Percentiles rank a stretch among this genome's conserved stretches.
Conservation (phyloP, 1,139 yeast species). For the Pichia sp. region DNA sequence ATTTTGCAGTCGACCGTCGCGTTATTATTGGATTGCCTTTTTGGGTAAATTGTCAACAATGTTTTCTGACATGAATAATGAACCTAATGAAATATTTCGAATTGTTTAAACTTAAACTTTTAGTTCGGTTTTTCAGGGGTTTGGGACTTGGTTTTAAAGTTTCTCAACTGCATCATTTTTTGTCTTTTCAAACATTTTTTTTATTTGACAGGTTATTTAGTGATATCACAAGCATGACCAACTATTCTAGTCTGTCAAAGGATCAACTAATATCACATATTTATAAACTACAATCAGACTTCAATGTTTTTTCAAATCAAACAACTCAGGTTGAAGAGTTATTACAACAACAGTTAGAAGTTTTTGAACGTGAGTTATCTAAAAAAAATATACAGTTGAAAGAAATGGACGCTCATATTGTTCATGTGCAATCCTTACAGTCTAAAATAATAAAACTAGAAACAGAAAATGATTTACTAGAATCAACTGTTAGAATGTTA, state of each 20-base stretch:
- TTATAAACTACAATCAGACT: constrained; percentile 20
- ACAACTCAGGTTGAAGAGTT: constrained; percentile 25
- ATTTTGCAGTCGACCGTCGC: background rate
- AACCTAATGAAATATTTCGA: background rate
- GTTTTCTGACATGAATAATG: background rate
- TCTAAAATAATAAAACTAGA: constrained; percentile 15
- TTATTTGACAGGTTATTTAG: background rate
- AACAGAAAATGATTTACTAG: constrained; percentile 22
- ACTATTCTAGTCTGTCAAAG: constrained; percentile 6
- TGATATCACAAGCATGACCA: background rate
- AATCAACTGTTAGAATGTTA: constrained; percentile 18
- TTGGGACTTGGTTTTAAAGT: background rate
- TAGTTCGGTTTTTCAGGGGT: background rate
- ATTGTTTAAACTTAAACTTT: no score
- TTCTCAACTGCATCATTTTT: background rate
- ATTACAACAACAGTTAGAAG: constrained; percentile 21
- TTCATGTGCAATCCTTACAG: background rate
- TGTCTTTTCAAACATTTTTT: background rate
- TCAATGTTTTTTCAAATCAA: constrained; percentile 17
- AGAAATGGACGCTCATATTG: constrained; percentile 1
- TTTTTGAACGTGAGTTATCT: background rate
- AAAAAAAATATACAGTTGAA: constrained; percentile 2
- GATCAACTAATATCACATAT: constrained; percentile 19
- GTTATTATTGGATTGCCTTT: background rate
- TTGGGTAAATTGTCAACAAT: background rate